These are phyloP conservation scores for Termitomyces sp. DNA, from an alignment of 768 basidiomycete genomes.

Conservation along the genomic window DNA sequence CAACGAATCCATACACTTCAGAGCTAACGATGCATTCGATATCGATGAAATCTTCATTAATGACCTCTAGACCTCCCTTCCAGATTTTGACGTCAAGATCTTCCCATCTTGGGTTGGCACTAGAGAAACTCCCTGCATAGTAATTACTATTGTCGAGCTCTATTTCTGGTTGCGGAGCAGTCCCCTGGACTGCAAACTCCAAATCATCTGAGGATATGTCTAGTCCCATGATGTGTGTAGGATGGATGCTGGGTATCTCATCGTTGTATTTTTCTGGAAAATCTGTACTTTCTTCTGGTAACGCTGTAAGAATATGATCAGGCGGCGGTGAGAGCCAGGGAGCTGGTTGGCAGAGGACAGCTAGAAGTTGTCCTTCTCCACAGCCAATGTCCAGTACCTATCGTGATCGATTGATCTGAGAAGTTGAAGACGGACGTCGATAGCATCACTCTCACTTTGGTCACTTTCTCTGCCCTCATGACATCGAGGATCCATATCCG, in stretches of 20 bases:
- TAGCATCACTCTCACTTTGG: slow-evolving; percentile 33
- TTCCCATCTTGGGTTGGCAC: slow-evolving; percentile 56
- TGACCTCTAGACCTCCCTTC: slow-evolving; percentile 64
- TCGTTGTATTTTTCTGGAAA: slow-evolving; percentile 26
- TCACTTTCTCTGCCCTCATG: slow-evolving; percentile 50
- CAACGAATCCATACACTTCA: slow-evolving; percentile 59
- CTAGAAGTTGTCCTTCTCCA: slow-evolving; percentile 72
- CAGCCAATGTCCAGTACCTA: slow-evolving; percentile 84
- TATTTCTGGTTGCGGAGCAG: slow-evolving; percentile 32
- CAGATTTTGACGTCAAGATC: slow-evolving; percentile 60
- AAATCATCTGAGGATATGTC: slow-evolving; percentile 57
- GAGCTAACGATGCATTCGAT: slow-evolving; percentile 70
- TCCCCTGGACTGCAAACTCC: slow-evolving; percentile 42
- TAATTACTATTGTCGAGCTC: slow-evolving; percentile 15
- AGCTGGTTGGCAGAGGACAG: slow-evolving; percentile 66
- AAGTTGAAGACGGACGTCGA: background rate
- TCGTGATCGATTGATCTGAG: background rate
- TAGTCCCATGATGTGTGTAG: slow-evolving; percentile 55
- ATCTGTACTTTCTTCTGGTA: slow-evolving; percentile 10
- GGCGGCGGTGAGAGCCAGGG: slow-evolving; percentile 55
- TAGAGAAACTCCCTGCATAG: slow-evolving; percentile 19
- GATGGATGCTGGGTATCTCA: slow-evolving; percentile 53
- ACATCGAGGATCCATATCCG: slow-evolving; percentile 67
- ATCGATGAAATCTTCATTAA: slow-evolving; percentile 61
- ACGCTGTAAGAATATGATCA: slow-evolving; percentile 18